Percentiles rank a stretch among this genome's conserved stretches.
Conservation (phyloP, 2,329 filamentous ascomycete genomes). For the Pseudogymnoascus sp. region DNA sequence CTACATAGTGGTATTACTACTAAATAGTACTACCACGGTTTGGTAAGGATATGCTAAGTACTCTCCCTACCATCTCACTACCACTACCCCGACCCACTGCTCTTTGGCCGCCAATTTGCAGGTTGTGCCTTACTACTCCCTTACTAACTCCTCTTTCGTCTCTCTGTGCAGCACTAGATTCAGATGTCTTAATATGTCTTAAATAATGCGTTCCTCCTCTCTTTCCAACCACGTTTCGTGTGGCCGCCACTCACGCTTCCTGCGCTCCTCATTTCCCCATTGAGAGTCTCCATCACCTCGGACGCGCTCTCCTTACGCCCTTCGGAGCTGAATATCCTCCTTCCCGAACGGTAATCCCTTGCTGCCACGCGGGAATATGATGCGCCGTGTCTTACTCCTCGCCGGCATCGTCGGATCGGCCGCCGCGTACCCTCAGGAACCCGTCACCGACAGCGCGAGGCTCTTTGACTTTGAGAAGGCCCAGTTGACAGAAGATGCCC, state of each 20-base stretch:
- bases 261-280: conserved; percentile 1
- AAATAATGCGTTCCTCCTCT: not conserved
- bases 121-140: conserved; percentile 3
- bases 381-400: conserved; percentile 8
- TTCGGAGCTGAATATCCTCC: conserved; percentile 5
- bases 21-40: no score
- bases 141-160: conserved; percentile 6
- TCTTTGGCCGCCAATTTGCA: not conserved
- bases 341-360: not conserved
- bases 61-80: not conserved
- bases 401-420: conserved; percentile 1
- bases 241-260: not conserved
- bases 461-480: conserved; percentile 10
- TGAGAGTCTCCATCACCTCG: not conserved
- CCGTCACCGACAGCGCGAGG: not conserved
- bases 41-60: not conserved
- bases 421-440: not conserved
- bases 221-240: conserved; percentile 2
- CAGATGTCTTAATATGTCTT: conserved; percentile 8
- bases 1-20: no score
- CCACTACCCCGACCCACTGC: not conserved
- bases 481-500: not conserved
- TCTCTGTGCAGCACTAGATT: not conserved
- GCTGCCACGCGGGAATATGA: conserved; percentile 5
- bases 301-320: not conserved